Base-by-base conservation (phyloP, 2,329 filamentous ascomycete genomes). In the Cercospora sp. region DNA sequence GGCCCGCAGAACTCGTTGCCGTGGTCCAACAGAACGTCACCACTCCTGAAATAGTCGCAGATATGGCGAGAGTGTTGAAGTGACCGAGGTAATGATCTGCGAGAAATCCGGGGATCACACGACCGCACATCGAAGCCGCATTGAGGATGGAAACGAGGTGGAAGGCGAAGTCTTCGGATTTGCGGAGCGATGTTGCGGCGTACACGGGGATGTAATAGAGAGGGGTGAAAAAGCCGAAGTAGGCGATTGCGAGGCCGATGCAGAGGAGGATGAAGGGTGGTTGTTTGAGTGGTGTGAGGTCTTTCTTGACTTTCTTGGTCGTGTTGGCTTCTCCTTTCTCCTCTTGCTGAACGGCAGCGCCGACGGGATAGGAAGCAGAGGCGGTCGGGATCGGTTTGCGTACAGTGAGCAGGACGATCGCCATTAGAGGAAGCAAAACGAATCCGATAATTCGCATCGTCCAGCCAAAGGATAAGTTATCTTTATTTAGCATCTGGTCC, bases 391-490 rank as follows among this genome's bases (percentile, higher is more conserved):
- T 37, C 12, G 63, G 60, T 16, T 40, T 63, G 16, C 55, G 65
- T 21, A 62, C 49, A 57, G 57, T 64, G 45, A 67, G 58, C n/a
- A 66, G 40, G 4, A 60, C 69, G 9, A 71, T 78, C 12, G 62
- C 61, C 55, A 70, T 57, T 7, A 85, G 66, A 0, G 80, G 80
- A 1, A 85, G 69, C 67, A 85, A 82, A 64, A 85, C 73, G 66
- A 88, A 87, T 0, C 81, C 86, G 7, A 84, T 75, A 37, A 86
- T 79, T 5, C 86, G 79, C 0, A 87, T 80, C 0, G 83, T 78
- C 85, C 86, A 88, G 7, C 79, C 82, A 64, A 87, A 88, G 2
- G 85, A 84, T 5, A 88, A 68, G 75, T 69, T 67, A 0, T 80
- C 75, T 26, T 74, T 74, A 64, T 83, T 83, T 8, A 88, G 76